Base-by-base conservation (phyloP, 2,329 filamentous ascomycete genomes). In the Sarocladium strictum region DNA sequence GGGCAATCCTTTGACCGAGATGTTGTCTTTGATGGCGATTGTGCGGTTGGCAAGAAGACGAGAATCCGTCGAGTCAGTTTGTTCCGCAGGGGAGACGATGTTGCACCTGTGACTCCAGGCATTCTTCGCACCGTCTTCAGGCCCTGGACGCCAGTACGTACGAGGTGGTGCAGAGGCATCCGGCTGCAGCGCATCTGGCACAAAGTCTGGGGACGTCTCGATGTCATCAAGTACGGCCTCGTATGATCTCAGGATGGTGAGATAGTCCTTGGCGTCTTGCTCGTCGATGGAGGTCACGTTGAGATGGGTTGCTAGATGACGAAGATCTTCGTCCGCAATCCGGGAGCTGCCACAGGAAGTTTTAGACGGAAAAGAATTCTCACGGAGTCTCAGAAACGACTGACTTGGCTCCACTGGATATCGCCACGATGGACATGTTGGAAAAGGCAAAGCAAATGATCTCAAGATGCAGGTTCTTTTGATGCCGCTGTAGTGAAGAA, bases 81-180 rank as follows among this genome's bases (percentile, higher is more conserved):
- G 19, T 6, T 33, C 35, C 12, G 17, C 23, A 3, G 23, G n/a
- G 3, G 60, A 55, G 15, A 40, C 27, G 2, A 70, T 55, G 27
- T 64, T 56, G 33, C 65, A 68, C 37, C 60, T 57, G 55, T 69
- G 65, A 24, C 65, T 67, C 68, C 68, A 70, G 1, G 65, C 68
- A 49, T 69, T 69, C 7, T 68, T 49, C 0, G 64, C 65, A 50
- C 69, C 69, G 11, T 65, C 61, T 9, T 59, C 49, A 3, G 57
- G 27, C 1, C 27, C 50, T 3, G 64, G 63, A 12, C 56, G 61
- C 54, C 56, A 59, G 54, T 60, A 68, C 1, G 43, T 41, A 53
- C 38, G 1, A 53, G 37, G 6, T 52, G 27, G 1, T 55, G 41
- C 21, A 58, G 55, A 3, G 64, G 65, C 10, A 49, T 40, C 14